Evolutionary conservation across 805 yeast genomes (phyloP), one percentile per base, ranked within the genome.

Genomic region (Diddensiella caesifluorescens): DNA sequence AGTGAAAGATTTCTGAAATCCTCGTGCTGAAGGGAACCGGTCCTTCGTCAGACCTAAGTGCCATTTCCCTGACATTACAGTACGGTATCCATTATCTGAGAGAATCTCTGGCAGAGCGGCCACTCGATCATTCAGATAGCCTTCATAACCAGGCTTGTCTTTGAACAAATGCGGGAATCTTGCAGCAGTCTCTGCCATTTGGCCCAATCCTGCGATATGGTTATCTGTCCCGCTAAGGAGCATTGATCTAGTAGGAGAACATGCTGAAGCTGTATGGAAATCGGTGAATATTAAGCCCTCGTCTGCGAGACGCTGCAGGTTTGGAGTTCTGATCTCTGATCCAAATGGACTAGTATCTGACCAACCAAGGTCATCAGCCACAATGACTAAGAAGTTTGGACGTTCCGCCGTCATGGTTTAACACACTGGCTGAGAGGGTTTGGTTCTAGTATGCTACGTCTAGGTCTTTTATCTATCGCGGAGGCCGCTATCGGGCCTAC

Each of bases 221-320:
- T 76, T 75, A 50, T 77, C 80, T 1, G 80, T 75, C 2, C 81
- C 83, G 1, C 78, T 70, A 26, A 77, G 59, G 2, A 77, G 62
- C 75, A 75, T 76, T 6, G 80, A 75, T 45, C 81, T 60, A 0
- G 82, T 77, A 4, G 82, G 81, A 2, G 81, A 75, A 49, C 82
- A 77, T 1, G 82, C 80, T 2, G 80, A 68, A 4, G 80, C 81
- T 2, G 82, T 72, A 46, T 77, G 79, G 57, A 77, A 77, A 45
- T 77, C 76, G 7, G 80, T 73, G 49, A 76, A 71, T 34, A 75
- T 54, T 16, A 69, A 50, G 4, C 82, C 81, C 5, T 56, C 52
- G 5, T 53, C 29, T 1, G 78, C 75, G 25, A 77, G 52, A 35
- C 51, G 62, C 15, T 68, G 55, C 13, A 77, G 60, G 45, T 73